Base-by-base conservation (phyloP, 2,329 filamentous ascomycete genomes). In the Lanzia echinophila region DNA sequence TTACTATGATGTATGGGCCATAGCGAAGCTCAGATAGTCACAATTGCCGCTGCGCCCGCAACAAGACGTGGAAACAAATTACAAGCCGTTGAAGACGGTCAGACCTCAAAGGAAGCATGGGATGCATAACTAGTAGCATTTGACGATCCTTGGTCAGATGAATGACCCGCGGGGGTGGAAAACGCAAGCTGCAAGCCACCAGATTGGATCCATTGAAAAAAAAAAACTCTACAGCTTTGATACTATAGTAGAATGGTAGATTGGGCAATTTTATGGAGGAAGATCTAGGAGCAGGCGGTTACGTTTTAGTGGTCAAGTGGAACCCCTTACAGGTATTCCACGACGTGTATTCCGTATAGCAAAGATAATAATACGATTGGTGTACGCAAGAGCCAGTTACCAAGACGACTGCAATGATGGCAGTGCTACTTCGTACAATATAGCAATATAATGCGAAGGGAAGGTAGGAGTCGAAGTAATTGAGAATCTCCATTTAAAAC, bases 41-140 rank as follows among this genome's bases (percentile, higher is more conserved):
- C 28, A 36, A 48, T n/a, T 36, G 13, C 20, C 36, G 47, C 52
- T 54, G 52, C 46, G 46, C 46, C 52, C 46, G 50, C 47, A 19
- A 38, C 38, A 38, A 32, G 50, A 39, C n/a, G 33, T 38, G 43
- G 24, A 8, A 28, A 28, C 24, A 8, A 28, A 28, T 28, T 28
- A 28, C 24, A 28, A 28, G 8, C 24, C 24, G 24, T 28, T 28
- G 24, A 41, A 41, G 38, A 41, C 8, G 38, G 20, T n/a, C 7
- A 39, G 36, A 20, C 17, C 38, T 41, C 17, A 20, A 17, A 20
- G 15, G 38, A 19, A 19, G 15, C 10, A 20, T 8, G 12, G 1
- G 20, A 19, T n/a, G 38, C n/a, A n/a, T n/a, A n/a, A 28, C 24
- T 28, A 28, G 24, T 28, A 28, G 24, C 8, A 28, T 4, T 4